Base-by-base conservation (phyloP, 1,284 basidiomycete species). In the Agaricales sp. region DNA sequence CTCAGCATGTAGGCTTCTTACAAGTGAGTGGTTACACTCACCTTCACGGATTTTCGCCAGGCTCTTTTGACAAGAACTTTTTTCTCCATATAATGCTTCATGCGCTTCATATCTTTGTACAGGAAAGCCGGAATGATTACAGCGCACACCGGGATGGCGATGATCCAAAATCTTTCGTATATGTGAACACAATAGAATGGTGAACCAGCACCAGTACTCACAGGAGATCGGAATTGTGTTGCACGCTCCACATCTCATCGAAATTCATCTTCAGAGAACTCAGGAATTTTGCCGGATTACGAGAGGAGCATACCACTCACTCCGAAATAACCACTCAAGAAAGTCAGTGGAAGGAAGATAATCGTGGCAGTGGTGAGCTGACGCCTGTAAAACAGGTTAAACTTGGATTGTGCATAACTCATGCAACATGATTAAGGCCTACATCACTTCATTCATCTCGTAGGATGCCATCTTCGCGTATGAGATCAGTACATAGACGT, bases 141-240 rank as follows among this genome's bases (percentile, higher is more conserved):
- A 19, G 61, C 61, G 76, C 82, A 80, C 11, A 82, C 64, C 0
- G 81, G 82, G 3, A 80, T 54, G 0, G 79, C 75, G 51, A 84
- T 75, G 53, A 69, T 62, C 83, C 83, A 85, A 67, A 85, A 86
- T n/a, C 76, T 82, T n/a, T n/a, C n/a, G n/a, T n/a, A 55, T n/a
- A n/a, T n/a, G n/a, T n/a, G n/a, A n/a, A n/a, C n/a, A n/a, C n/a
- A 24, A 47, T 35, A 25, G 41, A 45, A 51, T 38, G 16, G 18
- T 12, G 26, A 16, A 25, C 4, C 39, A 13, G 25, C 50, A 25
- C 23, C 41, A 53, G 41, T 18, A 61, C 76, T 39, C 62, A 80
- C 78, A 81, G 51, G 1, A 69, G 14, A 57, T 82, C 80, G 22
- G 69, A 70, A 55, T 80, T 61, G 0, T 60, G 49, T 6, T 71